A percentile compares a stretch with the other conserved stretches of the same genome.
These are phyloP conservation scores for Aphanomyces astaci DNA, from an alignment of 352 stramenopile genomes.

Conservation along the genomic window DNA sequence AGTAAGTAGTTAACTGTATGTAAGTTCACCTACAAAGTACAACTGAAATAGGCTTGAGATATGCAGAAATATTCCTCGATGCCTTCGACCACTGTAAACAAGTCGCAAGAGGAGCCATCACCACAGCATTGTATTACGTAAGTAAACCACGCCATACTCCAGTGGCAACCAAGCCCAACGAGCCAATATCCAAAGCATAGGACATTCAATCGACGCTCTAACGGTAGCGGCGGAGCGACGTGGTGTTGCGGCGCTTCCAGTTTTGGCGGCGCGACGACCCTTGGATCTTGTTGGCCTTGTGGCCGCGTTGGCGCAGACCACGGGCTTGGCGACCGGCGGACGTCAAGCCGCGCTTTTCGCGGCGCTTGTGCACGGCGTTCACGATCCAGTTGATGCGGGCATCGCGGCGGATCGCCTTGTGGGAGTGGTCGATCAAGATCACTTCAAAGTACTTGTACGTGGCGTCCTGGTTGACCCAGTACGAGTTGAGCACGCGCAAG, in stretches of 20 bases:
- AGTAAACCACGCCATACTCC: not conserved
- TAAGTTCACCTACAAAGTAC: too few species aligned
- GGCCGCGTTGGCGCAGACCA: conserved; percentile 97
- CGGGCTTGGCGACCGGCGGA: conserved; percentile 94
- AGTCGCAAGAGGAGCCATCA: not conserved
- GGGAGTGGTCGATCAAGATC: conserved; percentile 97
- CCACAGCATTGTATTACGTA: not conserved
- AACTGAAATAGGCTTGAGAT: too few species aligned
- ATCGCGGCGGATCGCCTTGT: conserved; percentile 98
- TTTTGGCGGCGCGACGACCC: conserved; percentile 94
- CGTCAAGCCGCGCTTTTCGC: conserved; percentile 98
- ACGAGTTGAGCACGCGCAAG: conserved; percentile 99
- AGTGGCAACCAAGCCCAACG: not conserved
- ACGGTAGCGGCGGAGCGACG: conserved; percentile 97
- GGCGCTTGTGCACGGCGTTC: conserved; percentile 98
- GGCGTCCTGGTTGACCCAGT: conserved; percentile 99
- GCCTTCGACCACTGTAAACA: not conserved
- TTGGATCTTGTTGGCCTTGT: conserved; percentile 99
- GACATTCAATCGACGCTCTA: conserved; percentile 45
- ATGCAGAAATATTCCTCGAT: not conserved
- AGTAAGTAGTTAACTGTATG: too few species aligned
- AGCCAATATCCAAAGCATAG: not conserved
- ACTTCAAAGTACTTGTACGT: conserved; percentile 99
- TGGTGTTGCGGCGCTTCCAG: conserved; percentile 98
- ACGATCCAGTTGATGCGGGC: conserved; percentile 99